Base-by-base conservation (phyloP, 305 asterid species). In the Solanum hybrid region DNA sequence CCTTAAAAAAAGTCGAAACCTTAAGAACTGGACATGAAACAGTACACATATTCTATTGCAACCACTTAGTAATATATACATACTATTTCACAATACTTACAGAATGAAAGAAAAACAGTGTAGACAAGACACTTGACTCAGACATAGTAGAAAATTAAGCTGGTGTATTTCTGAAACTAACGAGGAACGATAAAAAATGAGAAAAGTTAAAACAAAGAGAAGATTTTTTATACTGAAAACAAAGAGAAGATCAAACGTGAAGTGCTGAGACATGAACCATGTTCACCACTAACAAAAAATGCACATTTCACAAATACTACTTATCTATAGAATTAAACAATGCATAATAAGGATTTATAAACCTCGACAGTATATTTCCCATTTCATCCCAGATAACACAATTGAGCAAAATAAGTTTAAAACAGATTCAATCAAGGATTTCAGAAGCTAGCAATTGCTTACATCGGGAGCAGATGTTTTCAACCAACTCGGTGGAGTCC, bases 401-500 rank as follows among this genome's bases (percentile, higher is more conserved):
- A 38, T 20, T 33, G 83, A 78, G 51, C 34, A 26, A 41, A 82
- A 81, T 24, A 26, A 82, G 22, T 12, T 32, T 31, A 75, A 14
- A 75, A 76, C 82, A 77, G 82, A 77, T 32, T 77, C 6, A 14
- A 76, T 76, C 37, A 31, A 77, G 6, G 6, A 22, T 7, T 37
- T 12, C 33, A 15, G 12, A 70, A 61, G 84, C 14, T 32, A 78
- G 26, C 9, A 7, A 31, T 13, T 24, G 27, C 90, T 8, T 90
- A 92, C 93, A 87, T 92, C 92, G 27, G 89, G 90, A 87, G 93
- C 45, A 76, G 92, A 89, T 29, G 87, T 90, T 76, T 92, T 92
- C 26, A 91, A 90, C 94, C 93, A 92, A 77, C 91, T 92, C 3
- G 92, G 94, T 14, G 93, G 92, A 76, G 94, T 92, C 34, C 93